phyloP scores from a whole-genome alignment of 805 yeast species.

The Kuraishia molischiana region DNA sequence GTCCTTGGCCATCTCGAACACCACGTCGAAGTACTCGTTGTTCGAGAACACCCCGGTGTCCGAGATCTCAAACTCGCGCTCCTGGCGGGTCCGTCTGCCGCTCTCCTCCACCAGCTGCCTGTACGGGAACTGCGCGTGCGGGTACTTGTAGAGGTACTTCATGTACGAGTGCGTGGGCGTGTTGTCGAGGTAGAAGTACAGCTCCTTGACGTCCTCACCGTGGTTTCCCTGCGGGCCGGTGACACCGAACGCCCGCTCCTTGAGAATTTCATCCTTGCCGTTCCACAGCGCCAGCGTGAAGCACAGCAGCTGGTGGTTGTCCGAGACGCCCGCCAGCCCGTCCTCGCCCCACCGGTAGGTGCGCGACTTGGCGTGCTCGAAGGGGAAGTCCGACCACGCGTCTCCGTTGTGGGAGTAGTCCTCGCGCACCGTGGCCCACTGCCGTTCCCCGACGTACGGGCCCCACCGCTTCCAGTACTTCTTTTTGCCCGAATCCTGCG shows the following conservation, averaged over 20 bases:
- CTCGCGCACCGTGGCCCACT: conserved; percentile 83
- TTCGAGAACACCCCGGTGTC: conserved; percentile 71
- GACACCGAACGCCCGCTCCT: conserved; percentile 80
- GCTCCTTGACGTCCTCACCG: conserved; percentile 90
- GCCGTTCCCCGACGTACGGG: conserved; percentile 79
- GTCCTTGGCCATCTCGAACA: conserved; percentile 83
- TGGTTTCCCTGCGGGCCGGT: conserved; percentile 93
- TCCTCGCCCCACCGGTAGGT: conserved; percentile 95
- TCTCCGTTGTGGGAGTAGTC: conserved; percentile 82
- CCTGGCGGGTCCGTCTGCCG: conserved; percentile 52
- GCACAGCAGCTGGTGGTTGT: conserved; percentile 69
- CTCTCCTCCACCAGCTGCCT: conserved; percentile 61
- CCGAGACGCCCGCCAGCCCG: conserved; percentile 85
- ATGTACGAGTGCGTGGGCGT: conserved; percentile 90
- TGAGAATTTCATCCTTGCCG: conserved; percentile 74
- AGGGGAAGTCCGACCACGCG: conserved; percentile 85
- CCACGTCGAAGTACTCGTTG: conserved; percentile 76
- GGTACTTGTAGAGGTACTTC: conserved; percentile 87
- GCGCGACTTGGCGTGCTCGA: conserved; percentile 73
- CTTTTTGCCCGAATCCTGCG: conserved; percentile 24
- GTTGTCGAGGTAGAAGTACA: conserved; percentile 79
- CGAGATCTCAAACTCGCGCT: conserved; percentile 71
- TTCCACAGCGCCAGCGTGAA: conserved; percentile 87
- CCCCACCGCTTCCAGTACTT: conserved; percentile 88
- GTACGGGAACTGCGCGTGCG: conserved; percentile 81